Base-by-base conservation (phyloP, 2,329 filamentous ascomycete species). In the Aspergillus glaucus region DNA sequence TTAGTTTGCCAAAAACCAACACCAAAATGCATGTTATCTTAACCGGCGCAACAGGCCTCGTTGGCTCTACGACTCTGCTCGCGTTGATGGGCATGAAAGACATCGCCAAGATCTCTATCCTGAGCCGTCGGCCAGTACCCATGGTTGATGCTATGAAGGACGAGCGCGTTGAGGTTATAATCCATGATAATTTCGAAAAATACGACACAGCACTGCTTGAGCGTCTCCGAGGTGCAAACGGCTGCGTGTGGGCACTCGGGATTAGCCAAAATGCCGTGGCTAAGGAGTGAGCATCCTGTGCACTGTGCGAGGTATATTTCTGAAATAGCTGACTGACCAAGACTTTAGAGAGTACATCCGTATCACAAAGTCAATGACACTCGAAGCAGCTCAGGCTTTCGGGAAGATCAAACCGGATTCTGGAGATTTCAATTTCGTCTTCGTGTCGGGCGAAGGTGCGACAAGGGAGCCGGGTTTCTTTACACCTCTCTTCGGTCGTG, bases 181-280 rank as follows among this genome's bases (percentile, higher is more conserved):
- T 84, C n/a, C 85, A 88, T 62, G 73, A 77, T 9, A 83, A 89
- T 64, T 90, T 86, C 59, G 64, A 70, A 10, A 70, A 62, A 1
- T 89, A 87, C 62, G 43, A 45, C 26, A 56, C 75, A 0, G 70
- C 72, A 0, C 55, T 88, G 2, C 73, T 89, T 9, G 64, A 69
- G 2, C 72, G 84, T 60, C 73, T 90, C 0, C 72, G 75, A 46
- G 85, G 80, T 22, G 86, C 85, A 0, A 69, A 77, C 5, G 86
- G 82, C 2, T 85, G 81, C 48, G 82, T 90, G 1, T 90, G 87
- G 86, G 86, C 86, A 0, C 72, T 85, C 61, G 86, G 86, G 0
- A 80, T 83, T 43, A 81, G 78, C 53, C 78, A 82, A 58, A 80
- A 65, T 14, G 69, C 76, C 36, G 84, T 87, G 6, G 61, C 61